Evolutionary conservation across 2,329 filamentous ascomycete species (phyloP), one percentile per base, ranked within the genome.

Genomic region (Coleophoma eucalyptorum): DNA sequence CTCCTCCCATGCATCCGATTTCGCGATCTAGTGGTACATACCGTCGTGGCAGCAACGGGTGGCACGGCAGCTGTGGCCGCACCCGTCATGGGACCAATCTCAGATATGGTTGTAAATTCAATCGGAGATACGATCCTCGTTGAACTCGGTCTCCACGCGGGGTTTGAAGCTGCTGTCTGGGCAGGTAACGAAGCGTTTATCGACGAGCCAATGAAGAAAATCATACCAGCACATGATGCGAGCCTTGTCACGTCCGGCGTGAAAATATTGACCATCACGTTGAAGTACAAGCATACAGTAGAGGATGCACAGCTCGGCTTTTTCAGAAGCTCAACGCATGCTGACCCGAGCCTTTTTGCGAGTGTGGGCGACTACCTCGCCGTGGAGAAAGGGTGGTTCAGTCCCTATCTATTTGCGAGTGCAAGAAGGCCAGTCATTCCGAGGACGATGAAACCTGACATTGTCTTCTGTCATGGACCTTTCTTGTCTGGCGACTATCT

Each of bases 321-420:
- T 35, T 54, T 50, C 38, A 54, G 48, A n/a, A 54, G 51, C 31
- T 41, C 48, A 26, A 50, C 45, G 31, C 51, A 54, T 50, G 49
- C 41, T 31, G 45, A 54, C 37, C 51, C 51, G 26, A 54, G 51
- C 35, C 38, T 54, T 18, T 49, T 54, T 46, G 51, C 51, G 20
- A 54, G 48, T 19, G 45, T 54, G n/a, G 31, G 48, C 33, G 48
- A 49, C 38, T 54, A 54, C 18, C 41, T 54, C 7, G 51, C 49
- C 6, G 51, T 54, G 20, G 44, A 50, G 38, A 54, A 54, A 26
- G 51, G 51, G 1, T 54, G 51, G 49, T 54, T 54, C 16, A 54
- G 48, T 38, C 51, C 51, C 1, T 54, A 54, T 46, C 19, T 54
- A n/a, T 54, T 54, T 46, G 51, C 51, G 21, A 54, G 51, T 35